Conservation (phyloP, 805 yeast species). For the Monosporozyma servazzii region DNA sequence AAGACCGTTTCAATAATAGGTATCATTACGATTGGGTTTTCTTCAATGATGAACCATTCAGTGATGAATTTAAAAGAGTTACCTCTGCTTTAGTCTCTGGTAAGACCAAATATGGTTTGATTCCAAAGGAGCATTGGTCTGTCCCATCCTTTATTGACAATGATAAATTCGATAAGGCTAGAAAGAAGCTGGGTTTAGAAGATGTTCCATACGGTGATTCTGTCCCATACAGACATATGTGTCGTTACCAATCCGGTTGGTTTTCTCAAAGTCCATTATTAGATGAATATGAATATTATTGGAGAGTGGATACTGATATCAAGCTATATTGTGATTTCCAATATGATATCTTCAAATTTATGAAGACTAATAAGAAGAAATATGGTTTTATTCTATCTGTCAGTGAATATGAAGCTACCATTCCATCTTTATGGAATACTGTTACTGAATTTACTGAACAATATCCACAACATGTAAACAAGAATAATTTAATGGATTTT, state of each 20-base stretch:
- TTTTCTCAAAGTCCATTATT: constrained; percentile 54
- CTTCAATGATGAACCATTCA: constrained; percentile 59
- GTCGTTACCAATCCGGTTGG: constrained; percentile 41
- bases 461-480: constrained; percentile 34
- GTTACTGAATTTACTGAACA: constrained; percentile 39
- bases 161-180: constrained; percentile 37
- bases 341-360: constrained; percentile 51
- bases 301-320: constrained; percentile 73
- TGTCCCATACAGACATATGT: constrained; percentile 63
- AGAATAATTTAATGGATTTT: constrained; percentile 52
- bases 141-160: constrained; percentile 59
- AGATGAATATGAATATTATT: constrained; percentile 53
- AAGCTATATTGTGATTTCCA: constrained; percentile 51
- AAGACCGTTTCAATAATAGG: constrained; percentile 53
- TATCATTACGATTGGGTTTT: constrained; percentile 75
- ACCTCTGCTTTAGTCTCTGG: constrained; percentile 51
- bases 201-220: constrained; percentile 49
- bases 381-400: constrained; percentile 64
- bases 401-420: constrained; percentile 53
- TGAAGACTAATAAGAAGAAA: constrained; percentile 45
- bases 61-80: constrained; percentile 42
- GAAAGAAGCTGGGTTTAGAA: constrained; percentile 37
- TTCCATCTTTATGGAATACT: constrained; percentile 54
- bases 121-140: constrained; percentile 59
- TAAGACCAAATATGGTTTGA: constrained; percentile 48